Evolutionary conservation across 73 alveolate species (phyloP).

Genomic region (Paramecium primaurelia): DNA sequence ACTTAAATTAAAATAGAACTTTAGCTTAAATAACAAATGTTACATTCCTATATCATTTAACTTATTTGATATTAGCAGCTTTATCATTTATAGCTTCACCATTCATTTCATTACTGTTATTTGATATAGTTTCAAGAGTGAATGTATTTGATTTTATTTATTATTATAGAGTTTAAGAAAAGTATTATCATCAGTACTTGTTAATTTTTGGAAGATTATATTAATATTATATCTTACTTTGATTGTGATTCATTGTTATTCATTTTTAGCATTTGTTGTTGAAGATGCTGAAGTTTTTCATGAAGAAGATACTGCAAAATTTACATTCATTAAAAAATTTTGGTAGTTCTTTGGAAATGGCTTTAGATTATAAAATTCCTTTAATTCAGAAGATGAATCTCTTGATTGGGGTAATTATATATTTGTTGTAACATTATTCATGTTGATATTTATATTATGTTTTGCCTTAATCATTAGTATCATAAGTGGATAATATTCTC

Average conservation of each 20-base stretch:
- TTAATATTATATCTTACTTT: background rate
- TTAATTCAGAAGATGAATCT: background rate
- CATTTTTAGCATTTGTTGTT: background rate
- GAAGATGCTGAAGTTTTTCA: background rate
- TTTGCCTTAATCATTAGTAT: background rate
- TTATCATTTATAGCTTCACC: background rate
- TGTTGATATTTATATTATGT: background rate
- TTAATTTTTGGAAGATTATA: background rate
- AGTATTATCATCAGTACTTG: background rate
- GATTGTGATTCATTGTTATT: background rate
- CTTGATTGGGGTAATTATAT: constrained; percentile 10
- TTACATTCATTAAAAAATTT: background rate
- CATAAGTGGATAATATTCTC: background rate
- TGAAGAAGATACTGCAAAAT: background rate
- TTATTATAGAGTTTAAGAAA: background rate
- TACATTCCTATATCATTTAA: background rate
- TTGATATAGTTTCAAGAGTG: background rate
- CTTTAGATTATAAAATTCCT: background rate
- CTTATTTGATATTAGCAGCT: background rate
- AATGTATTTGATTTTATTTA: background rate
- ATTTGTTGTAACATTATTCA: background rate
- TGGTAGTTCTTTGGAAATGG: background rate
- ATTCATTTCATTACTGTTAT: background rate
- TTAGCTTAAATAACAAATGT: background rate
- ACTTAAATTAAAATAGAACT: background rate